Conservation (phyloP, 352 stramenopile genomes). For the Pythium sp. region DNA sequence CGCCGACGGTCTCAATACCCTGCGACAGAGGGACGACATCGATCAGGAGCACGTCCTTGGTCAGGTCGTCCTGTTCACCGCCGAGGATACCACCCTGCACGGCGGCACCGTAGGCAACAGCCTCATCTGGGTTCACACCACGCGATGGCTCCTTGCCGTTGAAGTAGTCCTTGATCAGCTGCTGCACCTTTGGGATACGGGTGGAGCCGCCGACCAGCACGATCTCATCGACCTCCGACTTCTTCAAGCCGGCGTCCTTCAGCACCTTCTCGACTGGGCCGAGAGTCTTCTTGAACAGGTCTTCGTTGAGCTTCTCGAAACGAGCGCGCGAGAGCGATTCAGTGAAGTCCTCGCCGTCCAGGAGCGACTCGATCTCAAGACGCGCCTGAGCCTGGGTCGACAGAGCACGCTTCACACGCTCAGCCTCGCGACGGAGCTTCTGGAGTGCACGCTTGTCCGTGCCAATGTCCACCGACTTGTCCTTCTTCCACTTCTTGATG, state of each 20-base stretch:
- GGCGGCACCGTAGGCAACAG: constrained; percentile 52
- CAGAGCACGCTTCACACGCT: constrained; percentile 91
- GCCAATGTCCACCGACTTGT: constrained; percentile 73
- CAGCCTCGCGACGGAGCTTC: constrained; percentile 88
- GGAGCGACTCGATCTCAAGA: constrained; percentile 92
- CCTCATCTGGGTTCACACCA: constrained; percentile 94
- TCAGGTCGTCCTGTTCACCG: no score
- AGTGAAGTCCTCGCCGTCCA: constrained; percentile 94
- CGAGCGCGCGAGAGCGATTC: constrained; percentile 86
- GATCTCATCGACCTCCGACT: constrained; percentile 97
- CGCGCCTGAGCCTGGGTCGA: constrained; percentile 73
- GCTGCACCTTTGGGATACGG: constrained; percentile 98
- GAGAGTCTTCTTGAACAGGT: constrained; percentile 91
- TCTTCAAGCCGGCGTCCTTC: constrained; percentile 85
- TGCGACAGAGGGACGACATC: constrained; percentile 71
- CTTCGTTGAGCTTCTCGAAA: constrained; percentile 91
- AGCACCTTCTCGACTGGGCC: constrained; percentile 65
- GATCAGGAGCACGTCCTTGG: constrained; percentile 63
- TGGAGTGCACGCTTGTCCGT: constrained; percentile 80
- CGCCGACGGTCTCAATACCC: constrained; percentile 65
- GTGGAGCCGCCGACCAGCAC: constrained; percentile 99
- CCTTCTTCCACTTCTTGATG: constrained; percentile 78
- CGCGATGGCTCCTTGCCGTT: constrained; percentile 91
- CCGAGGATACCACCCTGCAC: constrained; percentile 35
- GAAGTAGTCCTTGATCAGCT: constrained; percentile 96